Conservation (phyloP, 306 rosid species). For the Gastrolobium villosum region DNA sequence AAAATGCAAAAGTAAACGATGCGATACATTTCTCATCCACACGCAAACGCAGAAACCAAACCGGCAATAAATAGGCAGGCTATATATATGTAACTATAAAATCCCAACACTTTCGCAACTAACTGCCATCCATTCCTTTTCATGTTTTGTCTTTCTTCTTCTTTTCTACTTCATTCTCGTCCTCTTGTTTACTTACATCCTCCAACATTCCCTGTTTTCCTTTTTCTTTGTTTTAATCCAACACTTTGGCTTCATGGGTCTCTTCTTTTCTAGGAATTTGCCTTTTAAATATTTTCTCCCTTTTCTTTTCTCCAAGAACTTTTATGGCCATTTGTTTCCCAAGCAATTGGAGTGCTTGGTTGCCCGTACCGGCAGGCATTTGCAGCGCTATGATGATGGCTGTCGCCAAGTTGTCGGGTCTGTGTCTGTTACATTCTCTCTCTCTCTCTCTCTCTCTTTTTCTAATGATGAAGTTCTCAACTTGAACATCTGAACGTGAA, state of each 20-base stretch:
- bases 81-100: too few relatives aligned
- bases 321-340: slow-evolving; percentile 44
- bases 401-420: slow-evolving; percentile 78
- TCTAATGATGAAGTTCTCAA: too few relatives aligned
- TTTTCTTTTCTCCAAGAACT: slow-evolving; percentile 37
- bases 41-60: too few relatives aligned
- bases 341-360: slow-evolving; percentile 52
- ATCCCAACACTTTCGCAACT: too few relatives aligned
- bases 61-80: too few relatives aligned
- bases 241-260: slow-evolving; percentile 55
- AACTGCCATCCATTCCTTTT: too few relatives aligned
- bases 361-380: slow-evolving; percentile 66
- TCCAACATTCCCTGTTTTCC: neutral
- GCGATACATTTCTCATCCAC: too few relatives aligned
- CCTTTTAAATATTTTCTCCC: slow-evolving; percentile 40
- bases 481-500: too few relatives aligned
- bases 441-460: neutral
- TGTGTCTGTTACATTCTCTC: slow-evolving; percentile 10
- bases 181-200: too few relatives aligned
- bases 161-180: too few relatives aligned
- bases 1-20: too few relatives aligned
- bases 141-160: too few relatives aligned
- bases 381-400: slow-evolving; percentile 69
- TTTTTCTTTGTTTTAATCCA: neutral
- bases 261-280: slow-evolving; percentile 51